Conservation (phyloP, 2,329 filamentous ascomycete genomes). For the Penicillium sp. region DNA sequence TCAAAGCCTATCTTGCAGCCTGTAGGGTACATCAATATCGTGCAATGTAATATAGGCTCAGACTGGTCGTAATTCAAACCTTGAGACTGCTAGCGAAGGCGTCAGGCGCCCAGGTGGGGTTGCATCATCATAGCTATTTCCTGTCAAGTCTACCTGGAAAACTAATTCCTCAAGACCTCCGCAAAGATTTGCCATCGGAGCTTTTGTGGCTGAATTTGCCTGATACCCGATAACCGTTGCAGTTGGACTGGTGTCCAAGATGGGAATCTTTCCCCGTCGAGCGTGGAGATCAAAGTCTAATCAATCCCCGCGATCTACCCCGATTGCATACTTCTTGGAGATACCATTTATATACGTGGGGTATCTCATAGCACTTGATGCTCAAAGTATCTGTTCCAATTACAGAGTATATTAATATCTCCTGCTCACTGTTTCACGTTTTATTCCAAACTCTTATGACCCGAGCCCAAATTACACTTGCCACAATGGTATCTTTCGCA, state of each 20-base stretch:
- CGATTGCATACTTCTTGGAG: not conserved
- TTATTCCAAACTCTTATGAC: not conserved
- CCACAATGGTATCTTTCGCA: conserved; percentile 10
- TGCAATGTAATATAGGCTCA: not conserved
- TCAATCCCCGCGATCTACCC: not conserved
- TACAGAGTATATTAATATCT: not conserved
- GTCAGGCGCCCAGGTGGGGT: not conserved
- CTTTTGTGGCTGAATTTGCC: not conserved
- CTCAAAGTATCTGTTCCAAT: not conserved
- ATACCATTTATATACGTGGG: not conserved
- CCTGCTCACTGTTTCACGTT: not conserved
- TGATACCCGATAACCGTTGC: not conserved
- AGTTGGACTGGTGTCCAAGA: not conserved
- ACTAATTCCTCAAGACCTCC: not conserved
- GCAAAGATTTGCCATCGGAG: not conserved
- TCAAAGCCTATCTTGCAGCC: not conserved
- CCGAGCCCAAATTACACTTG: not conserved
- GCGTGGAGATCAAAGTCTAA: not conserved
- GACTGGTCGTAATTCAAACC: not conserved
- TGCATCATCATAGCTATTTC: not conserved
- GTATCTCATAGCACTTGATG: not conserved
- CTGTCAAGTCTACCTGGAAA: not conserved
- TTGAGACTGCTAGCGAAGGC: not conserved
- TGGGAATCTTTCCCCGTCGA: not conserved
- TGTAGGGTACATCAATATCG: not conserved